Conservation (phyloP, 257 asterid species). For the Plantago elongata region DNA sequence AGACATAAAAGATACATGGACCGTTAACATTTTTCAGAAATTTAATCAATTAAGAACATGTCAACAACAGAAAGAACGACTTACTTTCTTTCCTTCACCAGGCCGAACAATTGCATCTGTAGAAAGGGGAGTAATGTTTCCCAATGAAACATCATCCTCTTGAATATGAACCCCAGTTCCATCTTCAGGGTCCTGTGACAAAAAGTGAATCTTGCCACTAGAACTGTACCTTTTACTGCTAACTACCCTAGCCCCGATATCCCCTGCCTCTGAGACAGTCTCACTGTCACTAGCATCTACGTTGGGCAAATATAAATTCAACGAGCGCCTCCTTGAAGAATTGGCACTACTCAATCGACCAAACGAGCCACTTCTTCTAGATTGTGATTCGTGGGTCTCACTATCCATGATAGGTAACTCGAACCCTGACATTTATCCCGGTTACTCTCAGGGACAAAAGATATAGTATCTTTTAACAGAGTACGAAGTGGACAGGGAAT, state of each 20-base stretch:
- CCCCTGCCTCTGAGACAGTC: conserved; percentile 82
- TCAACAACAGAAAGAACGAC: conserved; percentile 12
- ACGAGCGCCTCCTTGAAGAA: conserved; percentile 52
- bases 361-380: conserved; percentile 39
- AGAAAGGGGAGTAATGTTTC: conserved; percentile 16
- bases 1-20: not conserved
- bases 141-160: conserved; percentile 26
- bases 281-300: conserved; percentile 42
- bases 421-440: not conserved
- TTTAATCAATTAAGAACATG: not conserved
- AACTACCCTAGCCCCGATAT: conserved; percentile 83
- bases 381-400: conserved; percentile 30
- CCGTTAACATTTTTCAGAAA: not conserved
- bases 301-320: conserved; percentile 25
- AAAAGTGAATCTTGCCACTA: conserved; percentile 44
- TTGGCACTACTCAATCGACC: conserved; percentile 32
- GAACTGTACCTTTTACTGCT: conserved; percentile 44
- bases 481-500: too few relatives aligned
- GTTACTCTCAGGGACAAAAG: not conserved
- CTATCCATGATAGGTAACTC: conserved; percentile 29
- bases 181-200: conserved; percentile 37
- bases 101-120: conserved; percentile 31
- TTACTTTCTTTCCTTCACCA: conserved; percentile 35
- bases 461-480: not conserved
- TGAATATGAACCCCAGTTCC: conserved; percentile 41